phyloP scores from a whole-genome alignment of 441 rosid genomes.

The Sinapis alba region DNA sequence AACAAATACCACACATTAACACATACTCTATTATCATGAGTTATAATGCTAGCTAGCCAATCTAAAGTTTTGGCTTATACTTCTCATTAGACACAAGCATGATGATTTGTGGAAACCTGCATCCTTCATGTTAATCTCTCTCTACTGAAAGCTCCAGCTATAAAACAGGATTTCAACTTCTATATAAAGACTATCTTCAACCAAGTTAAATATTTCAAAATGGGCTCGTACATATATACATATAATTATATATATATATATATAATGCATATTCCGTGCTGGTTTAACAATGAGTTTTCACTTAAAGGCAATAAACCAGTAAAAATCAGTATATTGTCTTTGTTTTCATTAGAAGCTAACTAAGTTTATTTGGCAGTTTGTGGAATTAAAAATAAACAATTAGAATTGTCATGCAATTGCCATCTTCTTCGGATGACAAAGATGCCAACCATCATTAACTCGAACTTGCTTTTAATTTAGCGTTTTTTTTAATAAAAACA shows the following conservation, averaged over 20 bases:
- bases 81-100: conserved; percentile 15
- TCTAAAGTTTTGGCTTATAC: not conserved
- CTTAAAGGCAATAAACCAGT: not conserved
- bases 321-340: not conserved
- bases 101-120: not conserved
- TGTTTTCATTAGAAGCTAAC: not conserved
- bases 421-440: too few relatives aligned
- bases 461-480: conserved; percentile 1
- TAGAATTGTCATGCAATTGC: too few relatives aligned
- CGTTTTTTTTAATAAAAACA: conserved; percentile 5
- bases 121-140: conserved; percentile 5
- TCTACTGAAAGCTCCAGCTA: not conserved
- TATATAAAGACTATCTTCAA: not conserved
- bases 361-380: not conserved
- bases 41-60: not conserved
- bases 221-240: too few relatives aligned
- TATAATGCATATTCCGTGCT: not conserved
- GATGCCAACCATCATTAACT: conserved; percentile 17
- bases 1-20: conserved; percentile 8
- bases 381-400: too few relatives aligned
- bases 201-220: too few relatives aligned
- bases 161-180: not conserved
- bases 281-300: not conserved
- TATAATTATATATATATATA: too few relatives aligned
- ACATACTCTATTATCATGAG: conserved; percentile 6